These are phyloP conservation scores for Zygotorulaspora mrakii DNA, from an alignment of 1,139 yeast species.

Conservation along the genomic window DNA sequence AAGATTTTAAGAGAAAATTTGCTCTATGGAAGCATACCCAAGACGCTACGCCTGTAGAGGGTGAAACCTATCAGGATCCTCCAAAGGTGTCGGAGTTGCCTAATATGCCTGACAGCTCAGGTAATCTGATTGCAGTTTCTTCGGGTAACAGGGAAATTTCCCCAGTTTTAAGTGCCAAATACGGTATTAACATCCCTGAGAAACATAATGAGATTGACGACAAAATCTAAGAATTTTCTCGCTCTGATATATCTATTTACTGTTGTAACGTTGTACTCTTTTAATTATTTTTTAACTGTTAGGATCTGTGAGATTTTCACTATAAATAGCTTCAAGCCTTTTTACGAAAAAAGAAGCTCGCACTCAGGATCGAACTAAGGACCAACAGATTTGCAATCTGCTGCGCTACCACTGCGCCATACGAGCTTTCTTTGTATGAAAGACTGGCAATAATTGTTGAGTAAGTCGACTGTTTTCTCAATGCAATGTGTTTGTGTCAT, in stretches of 20 bases:
- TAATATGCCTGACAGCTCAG: constrained; percentile 26
- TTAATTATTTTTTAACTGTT: too few relatives aligned
- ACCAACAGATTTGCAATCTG: constrained; percentile 90
- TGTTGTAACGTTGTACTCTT: neutral
- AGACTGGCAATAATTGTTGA: too few relatives aligned
- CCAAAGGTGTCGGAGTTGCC: constrained; percentile 25
- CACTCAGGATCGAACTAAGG: constrained; percentile 51
- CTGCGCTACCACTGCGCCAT: constrained; percentile 93
- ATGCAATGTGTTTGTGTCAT: neutral
- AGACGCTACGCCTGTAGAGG: constrained; percentile 24
- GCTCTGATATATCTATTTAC: neutral
- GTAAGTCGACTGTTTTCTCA: neutral
- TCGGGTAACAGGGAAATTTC: constrained; percentile 27
- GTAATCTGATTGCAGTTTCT: constrained; percentile 26
- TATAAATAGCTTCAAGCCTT: too few relatives aligned
- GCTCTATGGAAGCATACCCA: constrained; percentile 22
- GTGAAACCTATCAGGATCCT: constrained; percentile 24
- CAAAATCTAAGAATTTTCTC: constrained; percentile 10
- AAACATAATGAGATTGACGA: constrained; percentile 17
- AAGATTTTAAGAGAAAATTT: constrained; percentile 16
- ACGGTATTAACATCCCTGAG: constrained; percentile 16
- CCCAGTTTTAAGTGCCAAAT: constrained; percentile 24
- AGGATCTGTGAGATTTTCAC: too few relatives aligned
- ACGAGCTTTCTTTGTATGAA: too few relatives aligned
- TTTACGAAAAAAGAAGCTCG: too few relatives aligned